A percentile compares a stretch with the other conserved stretches of the same genome.
These are phyloP conservation scores for Gaertneriomyces sp. DNA, from an alignment of 192 early-diverging fungal genomes.

Conservation along the genomic window DNA sequence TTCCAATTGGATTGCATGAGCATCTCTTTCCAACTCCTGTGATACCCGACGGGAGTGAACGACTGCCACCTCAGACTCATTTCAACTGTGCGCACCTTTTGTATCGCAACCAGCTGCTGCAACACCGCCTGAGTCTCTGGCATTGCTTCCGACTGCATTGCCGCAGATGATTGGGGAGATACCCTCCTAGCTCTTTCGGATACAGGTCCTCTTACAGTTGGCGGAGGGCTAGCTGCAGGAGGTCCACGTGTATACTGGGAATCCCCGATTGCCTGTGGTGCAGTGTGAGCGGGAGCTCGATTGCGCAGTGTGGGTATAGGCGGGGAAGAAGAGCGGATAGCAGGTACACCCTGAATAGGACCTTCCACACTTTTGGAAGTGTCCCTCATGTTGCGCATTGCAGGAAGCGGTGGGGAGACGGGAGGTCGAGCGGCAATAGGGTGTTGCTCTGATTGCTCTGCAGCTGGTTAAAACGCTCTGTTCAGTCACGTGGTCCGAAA, in stretches of 20 bases:
- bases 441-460: background rate
- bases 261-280: background rate
- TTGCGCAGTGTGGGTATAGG: slow-evolving; percentile 15
- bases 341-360: background rate
- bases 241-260: too few species aligned
- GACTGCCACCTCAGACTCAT: too few species aligned
- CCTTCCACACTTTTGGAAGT: background rate
- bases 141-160: too few species aligned
- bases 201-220: too few species aligned
- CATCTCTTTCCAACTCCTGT: slow-evolving; percentile 22
- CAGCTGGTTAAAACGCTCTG: background rate
- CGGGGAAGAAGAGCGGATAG: slow-evolving; percentile 8
- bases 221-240: too few species aligned
- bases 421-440: background rate
- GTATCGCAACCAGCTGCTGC: slow-evolving; percentile 20
- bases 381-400: background rate
- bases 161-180: too few species aligned
- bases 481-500: too few species aligned
- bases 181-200: too few species aligned
- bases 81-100: slow-evolving; percentile 6
- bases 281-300: background rate
- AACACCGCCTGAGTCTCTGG: slow-evolving; percentile 13
- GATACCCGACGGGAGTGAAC: too few species aligned
- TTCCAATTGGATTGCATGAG: slow-evolving; percentile 17
- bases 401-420: slow-evolving; percentile 1